Conservation (phyloP, 2,329 filamentous ascomycete species). For the Colletotrichum spaethianum region DNA sequence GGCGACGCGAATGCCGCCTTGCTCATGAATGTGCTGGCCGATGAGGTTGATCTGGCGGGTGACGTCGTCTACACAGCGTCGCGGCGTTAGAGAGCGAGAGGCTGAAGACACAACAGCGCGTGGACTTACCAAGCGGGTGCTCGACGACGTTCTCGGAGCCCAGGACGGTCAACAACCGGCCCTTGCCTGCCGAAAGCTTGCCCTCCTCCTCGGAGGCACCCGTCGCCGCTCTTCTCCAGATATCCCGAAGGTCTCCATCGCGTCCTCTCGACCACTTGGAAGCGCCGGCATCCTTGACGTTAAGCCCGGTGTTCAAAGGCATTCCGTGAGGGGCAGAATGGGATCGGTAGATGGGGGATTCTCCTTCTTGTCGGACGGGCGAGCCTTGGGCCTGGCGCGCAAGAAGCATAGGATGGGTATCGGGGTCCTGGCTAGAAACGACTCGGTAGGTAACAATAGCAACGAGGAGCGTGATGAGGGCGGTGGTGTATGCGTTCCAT, state of each 20-base stretch:
- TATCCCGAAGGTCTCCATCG: constrained; percentile 90
- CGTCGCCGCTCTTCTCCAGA: constrained; percentile 83
- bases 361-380: constrained; percentile 84
- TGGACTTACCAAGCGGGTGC: constrained; percentile 71
- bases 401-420: constrained; percentile 92
- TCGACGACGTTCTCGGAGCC: constrained; percentile 83
- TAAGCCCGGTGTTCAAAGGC: constrained; percentile 81
- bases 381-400: constrained; percentile 86
- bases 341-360: constrained; percentile 90
- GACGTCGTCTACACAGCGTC: constrained; percentile 70
- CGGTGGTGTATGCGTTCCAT: constrained; percentile 87
- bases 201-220: constrained; percentile 77
- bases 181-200: constrained; percentile 70
- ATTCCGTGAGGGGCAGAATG: constrained; percentile 88
- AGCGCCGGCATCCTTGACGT: constrained; percentile 84
- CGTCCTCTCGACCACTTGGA: constrained; percentile 88
- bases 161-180: constrained; percentile 83
- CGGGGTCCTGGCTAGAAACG: constrained; percentile 81
- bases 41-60: constrained; percentile 91
- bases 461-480: constrained; percentile 77
- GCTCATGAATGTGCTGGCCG: constrained; percentile 81
- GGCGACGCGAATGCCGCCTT: constrained; percentile 82
- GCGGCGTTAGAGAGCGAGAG: constrained; percentile 2
- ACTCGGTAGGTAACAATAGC: constrained; percentile 80
- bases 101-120: no score